These are phyloP conservation scores for Fragosphaeria purpurea DNA, from an alignment of 2,329 filamentous ascomycete genomes.

Conservation along the genomic window DNA sequence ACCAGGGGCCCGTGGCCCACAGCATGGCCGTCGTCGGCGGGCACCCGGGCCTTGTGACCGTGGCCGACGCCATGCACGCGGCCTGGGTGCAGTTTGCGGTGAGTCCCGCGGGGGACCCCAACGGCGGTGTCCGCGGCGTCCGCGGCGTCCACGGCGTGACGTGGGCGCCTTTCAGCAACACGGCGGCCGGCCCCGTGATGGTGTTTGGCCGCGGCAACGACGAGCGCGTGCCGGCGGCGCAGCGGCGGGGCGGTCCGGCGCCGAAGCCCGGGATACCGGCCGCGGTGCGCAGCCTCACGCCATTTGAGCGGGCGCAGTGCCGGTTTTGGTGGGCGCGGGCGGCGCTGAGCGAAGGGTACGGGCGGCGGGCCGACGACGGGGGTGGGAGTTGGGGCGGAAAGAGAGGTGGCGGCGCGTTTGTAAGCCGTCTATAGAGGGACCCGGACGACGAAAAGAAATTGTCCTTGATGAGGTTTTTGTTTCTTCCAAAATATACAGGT, in stretches of 20 bases:
- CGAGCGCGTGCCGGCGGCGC: constrained; percentile 28
- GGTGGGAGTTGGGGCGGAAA: no score
- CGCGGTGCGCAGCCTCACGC: constrained; percentile 30
- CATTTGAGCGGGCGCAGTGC: constrained; percentile 38
- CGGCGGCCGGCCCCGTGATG: constrained; percentile 11
- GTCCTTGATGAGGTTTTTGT: background rate
- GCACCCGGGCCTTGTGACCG: constrained; percentile 26
- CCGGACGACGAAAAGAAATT: no score
- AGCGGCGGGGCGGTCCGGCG: constrained; percentile 14
- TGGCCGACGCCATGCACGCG: constrained; percentile 32
- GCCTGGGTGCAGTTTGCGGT: constrained; percentile 30
- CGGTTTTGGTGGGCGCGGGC: constrained; percentile 52
- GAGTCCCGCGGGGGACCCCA: constrained; percentile 8
- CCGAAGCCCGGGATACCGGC: constrained; percentile 33
- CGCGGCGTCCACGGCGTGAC: constrained; percentile 13
- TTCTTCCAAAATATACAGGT: background rate
- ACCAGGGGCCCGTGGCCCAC: constrained; percentile 33
- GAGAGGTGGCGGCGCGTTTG: background rate
- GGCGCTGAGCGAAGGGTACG: constrained; percentile 35
- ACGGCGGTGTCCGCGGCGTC: constrained; percentile 13
- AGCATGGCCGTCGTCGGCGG: constrained; percentile 25
- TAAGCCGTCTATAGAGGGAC: background rate
- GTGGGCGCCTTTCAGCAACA: constrained; percentile 31
- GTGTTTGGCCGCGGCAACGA: constrained; percentile 53
- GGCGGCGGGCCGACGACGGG: constrained; percentile 10